phyloP scores from a whole-genome alignment of 2,329 filamentous ascomycete genomes.

The Coniochaeta sp. region DNA sequence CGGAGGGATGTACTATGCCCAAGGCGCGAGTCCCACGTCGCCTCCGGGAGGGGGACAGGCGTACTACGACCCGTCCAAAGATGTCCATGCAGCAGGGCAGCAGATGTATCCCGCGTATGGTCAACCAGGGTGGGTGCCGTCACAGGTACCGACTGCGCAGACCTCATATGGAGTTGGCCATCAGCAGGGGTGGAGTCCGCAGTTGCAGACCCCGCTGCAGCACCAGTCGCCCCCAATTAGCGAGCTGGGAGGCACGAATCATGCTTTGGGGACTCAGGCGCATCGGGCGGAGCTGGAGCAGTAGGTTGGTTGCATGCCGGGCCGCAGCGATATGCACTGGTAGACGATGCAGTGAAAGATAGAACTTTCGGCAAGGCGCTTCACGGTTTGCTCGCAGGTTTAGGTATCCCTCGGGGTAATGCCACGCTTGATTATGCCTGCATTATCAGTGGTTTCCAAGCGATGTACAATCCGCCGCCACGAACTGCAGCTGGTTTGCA shows the following conservation, averaged over 20 bases:
- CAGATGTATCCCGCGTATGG: background rate
- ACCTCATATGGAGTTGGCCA: background rate
- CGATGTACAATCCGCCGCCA: background rate
- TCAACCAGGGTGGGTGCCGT: background rate
- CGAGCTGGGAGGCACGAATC: background rate
- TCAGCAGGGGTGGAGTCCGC: background rate
- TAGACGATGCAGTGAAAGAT: too few species aligned
- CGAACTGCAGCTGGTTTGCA: too few species aligned
- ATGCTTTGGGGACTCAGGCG: background rate
- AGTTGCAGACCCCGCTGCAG: background rate
- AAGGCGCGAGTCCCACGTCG: background rate
- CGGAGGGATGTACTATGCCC: background rate
- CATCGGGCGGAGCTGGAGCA: background rate
- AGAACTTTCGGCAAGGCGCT: too few species aligned
- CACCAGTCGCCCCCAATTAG: background rate
- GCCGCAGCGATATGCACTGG: too few species aligned
- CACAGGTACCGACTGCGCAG: background rate
- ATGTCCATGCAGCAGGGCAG: background rate
- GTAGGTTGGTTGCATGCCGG: too few species aligned
- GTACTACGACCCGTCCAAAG: background rate
- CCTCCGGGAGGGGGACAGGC: background rate
- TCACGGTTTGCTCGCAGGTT: too few species aligned
- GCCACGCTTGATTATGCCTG: too few species aligned
- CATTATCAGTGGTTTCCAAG: too few species aligned
- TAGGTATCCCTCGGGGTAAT: too few species aligned